phyloP scores from a whole-genome alignment of 441 rosid species.

The Syzygium malaccense region DNA sequence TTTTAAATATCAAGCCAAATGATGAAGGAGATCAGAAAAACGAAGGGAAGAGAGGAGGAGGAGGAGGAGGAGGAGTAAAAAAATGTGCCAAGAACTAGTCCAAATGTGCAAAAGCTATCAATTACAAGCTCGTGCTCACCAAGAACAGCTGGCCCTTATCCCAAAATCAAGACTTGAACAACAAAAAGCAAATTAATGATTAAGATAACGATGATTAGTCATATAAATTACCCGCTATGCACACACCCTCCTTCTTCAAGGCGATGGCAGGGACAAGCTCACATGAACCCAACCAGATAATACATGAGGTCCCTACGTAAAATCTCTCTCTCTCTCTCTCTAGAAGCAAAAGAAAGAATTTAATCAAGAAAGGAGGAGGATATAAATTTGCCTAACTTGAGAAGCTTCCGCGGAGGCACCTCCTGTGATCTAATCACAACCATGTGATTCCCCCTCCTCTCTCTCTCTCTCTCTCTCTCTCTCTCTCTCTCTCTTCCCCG shows the following conservation, averaged over 20 bases:
- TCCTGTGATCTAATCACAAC: not conserved
- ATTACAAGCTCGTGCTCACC: not conserved
- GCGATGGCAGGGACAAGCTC: slow-evolving; percentile 21
- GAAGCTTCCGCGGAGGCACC: slow-evolving; percentile 23
- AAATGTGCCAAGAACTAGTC: not conserved
- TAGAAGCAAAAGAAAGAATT: not conserved
- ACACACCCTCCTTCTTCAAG: not conserved
- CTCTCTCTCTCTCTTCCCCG: not conserved
- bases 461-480: not conserved
- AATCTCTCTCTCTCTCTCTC: slow-evolving; percentile 1
- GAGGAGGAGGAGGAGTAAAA: not conserved
- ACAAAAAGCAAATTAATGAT: not conserved
- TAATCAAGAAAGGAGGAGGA: not conserved
- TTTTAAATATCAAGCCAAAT: not conserved
- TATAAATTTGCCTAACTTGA: slow-evolving; percentile 5
- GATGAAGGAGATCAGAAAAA: not conserved
- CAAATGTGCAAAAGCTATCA: not conserved
- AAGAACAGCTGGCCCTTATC: not conserved
- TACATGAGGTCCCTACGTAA: slow-evolving; percentile 34
- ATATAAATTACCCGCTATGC: not conserved
- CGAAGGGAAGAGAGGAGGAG: not conserved
- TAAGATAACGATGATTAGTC: not conserved
- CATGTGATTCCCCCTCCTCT: not conserved
- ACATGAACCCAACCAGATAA: slow-evolving; percentile 41
- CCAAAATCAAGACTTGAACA: not conserved